Conservation (phyloP, 2,329 filamentous ascomycete genomes). For the Neonectria sp. region DNA sequence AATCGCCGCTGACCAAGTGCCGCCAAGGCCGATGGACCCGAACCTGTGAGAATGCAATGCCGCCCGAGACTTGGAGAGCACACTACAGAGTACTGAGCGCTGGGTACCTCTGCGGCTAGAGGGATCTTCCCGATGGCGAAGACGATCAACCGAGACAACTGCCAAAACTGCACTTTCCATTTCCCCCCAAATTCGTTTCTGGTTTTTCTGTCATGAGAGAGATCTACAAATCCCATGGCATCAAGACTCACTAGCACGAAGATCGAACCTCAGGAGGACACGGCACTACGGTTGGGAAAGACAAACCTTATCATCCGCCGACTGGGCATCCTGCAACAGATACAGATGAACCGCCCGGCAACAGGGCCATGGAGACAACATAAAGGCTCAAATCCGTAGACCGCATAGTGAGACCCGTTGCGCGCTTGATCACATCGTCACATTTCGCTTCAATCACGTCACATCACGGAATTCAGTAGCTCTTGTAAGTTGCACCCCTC, state of each 20-base stretch:
- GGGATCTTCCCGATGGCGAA: not conserved
- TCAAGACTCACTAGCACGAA: not conserved
- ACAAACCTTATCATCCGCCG: not conserved
- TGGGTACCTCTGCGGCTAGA: not conserved
- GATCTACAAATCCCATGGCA: not conserved
- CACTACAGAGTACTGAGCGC: not conserved
- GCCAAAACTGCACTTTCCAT: not conserved
- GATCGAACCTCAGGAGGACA: not conserved
- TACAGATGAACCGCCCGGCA: not conserved
- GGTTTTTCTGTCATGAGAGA: not conserved
- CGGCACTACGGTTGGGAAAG: not conserved
- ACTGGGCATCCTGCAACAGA: not conserved
- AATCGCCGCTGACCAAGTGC: not conserved
- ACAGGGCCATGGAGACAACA: not conserved
- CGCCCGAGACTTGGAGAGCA: not conserved
- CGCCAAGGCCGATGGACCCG: not conserved
- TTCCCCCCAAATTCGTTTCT: not conserved
- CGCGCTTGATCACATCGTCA: slow-evolving; percentile 1
- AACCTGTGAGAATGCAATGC: not conserved
- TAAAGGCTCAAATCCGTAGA: not conserved
- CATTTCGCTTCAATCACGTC: slow-evolving; percentile 3
- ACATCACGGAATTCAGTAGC: not conserved
- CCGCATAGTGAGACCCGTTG: not conserved
- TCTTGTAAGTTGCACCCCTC: slow-evolving; percentile 10
- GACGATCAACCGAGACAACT: not conserved